Base-by-base conservation (phyloP, 2,329 filamentous ascomycete genomes). In the Hymenoscyphus albidus region DNA sequence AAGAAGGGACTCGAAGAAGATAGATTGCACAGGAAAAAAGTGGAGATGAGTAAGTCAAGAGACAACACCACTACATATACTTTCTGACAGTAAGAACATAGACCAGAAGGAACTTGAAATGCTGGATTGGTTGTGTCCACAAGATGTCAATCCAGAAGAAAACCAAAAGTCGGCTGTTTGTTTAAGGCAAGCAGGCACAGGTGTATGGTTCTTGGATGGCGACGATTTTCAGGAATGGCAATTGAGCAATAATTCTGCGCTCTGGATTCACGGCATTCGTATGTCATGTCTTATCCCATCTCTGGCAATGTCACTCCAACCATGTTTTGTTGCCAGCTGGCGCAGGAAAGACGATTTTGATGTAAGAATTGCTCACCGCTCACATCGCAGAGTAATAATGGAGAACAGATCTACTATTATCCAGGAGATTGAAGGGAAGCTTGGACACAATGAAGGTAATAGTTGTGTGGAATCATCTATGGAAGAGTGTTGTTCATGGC, bases 201-300 rank as follows among this genome's bases (percentile, higher is more conserved):
- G 54, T 0, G 12, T 56, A 1, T 56, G 54, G 54, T 56, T 56
- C 16, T 6, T 56, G 32, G 54, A 35, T 32, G 54, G 54, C 2
- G 12, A 14, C 4, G 22, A 32, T 9, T 56, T 56, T 9, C 54
- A 56, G 14, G 22, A 56, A 18, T 56, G 54, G 54, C 6, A 31
- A 56, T 5, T 31, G 14, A 32, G 10, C 5, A n/a, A 16, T 32
- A 35, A 35, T 31, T 56, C 54, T 13, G 31, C 12, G 4, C 54
- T 56, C 7, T 56, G 54, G 54, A 5, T 56, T 35, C 31, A 56
- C 31, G 54, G 54, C 22, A 56, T 56, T 32, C 54, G 54, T 56
- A 12, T 13, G 54, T 56, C 7, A 35, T 10, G 18, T 12, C 13
- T 16, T 16, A 4, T 22, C 27, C 9, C 22, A 7, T 32, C n/a